Evolutionary conservation across 345 rosid genomes (phyloP).

Genomic region (Sonneratia caseolaris): DNA sequence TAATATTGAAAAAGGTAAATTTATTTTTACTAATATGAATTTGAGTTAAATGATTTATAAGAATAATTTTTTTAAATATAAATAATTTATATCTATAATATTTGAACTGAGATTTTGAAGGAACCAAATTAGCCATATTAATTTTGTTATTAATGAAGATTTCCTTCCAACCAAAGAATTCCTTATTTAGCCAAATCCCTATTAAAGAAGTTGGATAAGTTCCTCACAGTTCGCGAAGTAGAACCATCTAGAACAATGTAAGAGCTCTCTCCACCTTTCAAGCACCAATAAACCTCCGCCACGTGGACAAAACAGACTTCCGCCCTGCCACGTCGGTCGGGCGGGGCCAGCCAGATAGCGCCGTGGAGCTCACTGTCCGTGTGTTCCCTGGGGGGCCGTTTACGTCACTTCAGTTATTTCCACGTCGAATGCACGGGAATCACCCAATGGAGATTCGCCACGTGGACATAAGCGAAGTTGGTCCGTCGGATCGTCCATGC

Average conservation of each 20-base stretch:
- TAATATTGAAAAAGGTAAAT: no score
- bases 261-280: background rate
- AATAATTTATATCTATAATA: no score
- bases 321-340: background rate
- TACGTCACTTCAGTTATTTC: slow-evolving; percentile 10
- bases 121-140: no score
- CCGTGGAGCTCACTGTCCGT: background rate
- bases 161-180: background rate
- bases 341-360: background rate
- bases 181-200: background rate
- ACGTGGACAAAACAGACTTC: background rate
- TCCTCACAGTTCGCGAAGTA: no score
- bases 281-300: background rate
- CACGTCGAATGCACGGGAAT: slow-evolving; percentile 28
- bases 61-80: no score
- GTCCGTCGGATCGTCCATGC: slow-evolving; percentile 46
- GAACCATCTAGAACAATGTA: slow-evolving; percentile 2
- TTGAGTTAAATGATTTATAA: no score
- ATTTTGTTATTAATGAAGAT: background rate
- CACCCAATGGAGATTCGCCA: slow-evolving; percentile 33
- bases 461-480: background rate
- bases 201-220: background rate
- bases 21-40: no score
- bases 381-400: slow-evolving; percentile 2
- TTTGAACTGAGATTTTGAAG: no score